Evolutionary conservation across 2,329 filamentous ascomycete genomes (phyloP), one percentile per base, ranked within the genome.

Genomic region (Claviceps monticola): DNA sequence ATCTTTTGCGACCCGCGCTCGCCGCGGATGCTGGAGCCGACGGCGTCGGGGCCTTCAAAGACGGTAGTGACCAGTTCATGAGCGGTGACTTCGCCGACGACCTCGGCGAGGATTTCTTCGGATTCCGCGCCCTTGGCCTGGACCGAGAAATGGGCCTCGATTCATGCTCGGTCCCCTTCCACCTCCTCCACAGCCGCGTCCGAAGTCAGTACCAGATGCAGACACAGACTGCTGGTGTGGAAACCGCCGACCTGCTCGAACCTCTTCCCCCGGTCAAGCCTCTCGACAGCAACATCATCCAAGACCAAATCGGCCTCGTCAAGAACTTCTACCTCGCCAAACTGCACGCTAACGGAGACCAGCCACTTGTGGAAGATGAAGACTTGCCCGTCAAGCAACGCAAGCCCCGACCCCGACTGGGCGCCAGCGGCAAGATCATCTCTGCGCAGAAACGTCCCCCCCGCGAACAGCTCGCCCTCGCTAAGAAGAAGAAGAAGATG

Each of bases 81-180:
- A 88, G 87, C 46, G 93, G 93, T 55, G 93, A 98, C 67, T 98
- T 98, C 65, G 93, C 93, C 0, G 93, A 96, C 65, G 93, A 98
- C 60, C 85, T 98, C 13, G 91, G 90, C 55, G 93, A 98, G 72
- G 93, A 98, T 70, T 98, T 96, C 78, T 98, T 98, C 62, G 93
- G 93, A 29, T 97, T 98, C 78, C 90, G 89, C 64, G 90, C 95
- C 54, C 79, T 98, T 46, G 93, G 93, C 44, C 77, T 98, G 53
- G 89, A 95, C 61, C 84, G 83, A 59, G 93, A 98, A 64, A 85
- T 97, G 64, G 90, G 90, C 17, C 76, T 93, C 55, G 84, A 91
- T 36, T 86, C 86, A 58, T 79, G 97, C 55, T 90, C 87, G 50
- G 93, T 98, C 38, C 93, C 94, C 23, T 76, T 98, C 53, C 93